phyloP scores from a whole-genome alignment of 345 rosid species.

The Limnanthes douglasii region DNA sequence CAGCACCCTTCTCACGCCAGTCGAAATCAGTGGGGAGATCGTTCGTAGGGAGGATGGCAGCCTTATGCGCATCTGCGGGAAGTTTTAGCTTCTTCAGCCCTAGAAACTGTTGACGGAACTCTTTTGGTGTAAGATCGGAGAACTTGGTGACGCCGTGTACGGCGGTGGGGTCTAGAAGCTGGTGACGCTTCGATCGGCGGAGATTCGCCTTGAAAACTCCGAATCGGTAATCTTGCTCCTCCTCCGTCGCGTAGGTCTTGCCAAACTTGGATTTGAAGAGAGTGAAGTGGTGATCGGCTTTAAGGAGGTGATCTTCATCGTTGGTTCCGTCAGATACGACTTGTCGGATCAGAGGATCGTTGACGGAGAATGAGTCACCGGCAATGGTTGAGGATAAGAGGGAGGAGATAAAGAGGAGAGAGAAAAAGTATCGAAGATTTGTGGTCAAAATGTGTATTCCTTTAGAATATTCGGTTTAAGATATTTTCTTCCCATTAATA shows the following conservation, averaged over 20 bases:
- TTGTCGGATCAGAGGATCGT: conserved; percentile 58
- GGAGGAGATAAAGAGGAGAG: no score
- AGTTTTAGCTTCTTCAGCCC: conserved; percentile 42
- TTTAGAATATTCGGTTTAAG: no score
- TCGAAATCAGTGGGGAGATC: conserved; percentile 75
- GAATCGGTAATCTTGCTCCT: conserved; percentile 71
- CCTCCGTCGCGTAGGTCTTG: conserved; percentile 49
- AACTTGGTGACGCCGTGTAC: conserved; percentile 83
- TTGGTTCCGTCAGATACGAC: conserved; percentile 40
- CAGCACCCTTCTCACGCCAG: conserved; percentile 94
- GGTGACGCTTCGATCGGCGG: conserved; percentile 51
- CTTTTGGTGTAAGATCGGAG: no score
- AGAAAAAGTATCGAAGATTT: no score
- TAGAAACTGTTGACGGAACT: no score
- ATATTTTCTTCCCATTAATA: no score
- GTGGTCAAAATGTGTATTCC: no score
- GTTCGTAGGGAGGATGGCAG: conserved; percentile 77
- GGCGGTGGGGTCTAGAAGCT: conserved; percentile 67
- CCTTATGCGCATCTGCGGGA: conserved; percentile 57
- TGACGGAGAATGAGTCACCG: no score
- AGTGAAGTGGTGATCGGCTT: conserved; percentile 62
- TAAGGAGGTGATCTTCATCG: conserved; percentile 27
- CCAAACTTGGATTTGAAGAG: conserved; percentile 53
- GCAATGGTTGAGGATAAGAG: no score
- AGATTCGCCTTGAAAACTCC: conserved; percentile 58